Evolutionary conservation across 2,329 filamentous ascomycete genomes (phyloP).

Genomic region (Verticillium nonalfalfae): DNA sequence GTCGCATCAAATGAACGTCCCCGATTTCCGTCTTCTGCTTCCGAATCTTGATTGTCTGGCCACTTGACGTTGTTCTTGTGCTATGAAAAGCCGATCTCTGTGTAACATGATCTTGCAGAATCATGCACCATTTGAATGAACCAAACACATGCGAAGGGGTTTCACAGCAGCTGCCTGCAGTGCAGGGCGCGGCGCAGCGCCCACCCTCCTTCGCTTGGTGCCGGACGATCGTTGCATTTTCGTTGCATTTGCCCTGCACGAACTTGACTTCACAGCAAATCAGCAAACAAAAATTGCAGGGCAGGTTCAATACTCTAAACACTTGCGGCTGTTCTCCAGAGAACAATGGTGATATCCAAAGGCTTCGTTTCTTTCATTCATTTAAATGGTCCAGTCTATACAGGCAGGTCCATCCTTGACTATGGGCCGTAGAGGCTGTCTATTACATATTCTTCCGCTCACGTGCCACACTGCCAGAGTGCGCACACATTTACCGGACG

Average conservation of each 20-base stretch:
- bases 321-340: background rate
- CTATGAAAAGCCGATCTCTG: background rate
- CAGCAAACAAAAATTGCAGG: background rate
- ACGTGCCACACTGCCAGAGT: background rate
- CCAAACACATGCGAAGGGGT: background rate
- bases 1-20: background rate
- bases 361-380: background rate
- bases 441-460: background rate
- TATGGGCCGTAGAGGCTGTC: background rate
- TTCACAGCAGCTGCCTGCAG: background rate
- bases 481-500: conserved; percentile 24
- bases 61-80: too few species aligned
- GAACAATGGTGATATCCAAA: background rate
- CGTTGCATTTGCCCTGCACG: background rate
- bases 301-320: background rate
- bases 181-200: background rate
- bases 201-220: background rate
- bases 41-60: too few species aligned
- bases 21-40: background rate
- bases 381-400: background rate
- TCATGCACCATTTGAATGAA: background rate
- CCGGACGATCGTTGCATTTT: background rate
- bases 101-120: background rate
- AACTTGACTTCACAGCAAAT: background rate
- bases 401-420: background rate